Evolutionary conservation across 495 filamentous ascomycete genomes (phyloP), one percentile per base, ranked within the genome.

Genomic region (Penicillium pancosmium): DNA sequence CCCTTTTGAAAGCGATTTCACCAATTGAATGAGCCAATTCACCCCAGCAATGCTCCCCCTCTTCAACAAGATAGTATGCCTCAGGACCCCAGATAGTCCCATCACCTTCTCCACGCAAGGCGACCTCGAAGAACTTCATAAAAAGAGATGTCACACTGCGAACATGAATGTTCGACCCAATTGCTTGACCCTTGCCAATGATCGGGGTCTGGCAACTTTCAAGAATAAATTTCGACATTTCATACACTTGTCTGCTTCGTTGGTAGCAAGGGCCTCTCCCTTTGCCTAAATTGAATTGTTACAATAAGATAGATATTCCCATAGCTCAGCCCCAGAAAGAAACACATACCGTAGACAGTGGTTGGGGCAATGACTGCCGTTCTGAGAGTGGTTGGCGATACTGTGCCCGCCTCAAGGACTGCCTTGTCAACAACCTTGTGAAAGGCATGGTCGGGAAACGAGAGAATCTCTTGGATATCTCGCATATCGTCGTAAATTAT

Each of bases 11-110:
- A 2, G 83, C 82, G 62, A 78, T 76, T 34, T 74, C 68, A 1
- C 79, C 86, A 57, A 91, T 70, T 48, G 66, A 60, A 56, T 70
- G 72, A 11, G 84, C 72, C 15, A 88, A 57, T 12, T 86, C 77
- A 35, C 79, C 80, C 86, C 86, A 90, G 34, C 72, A 68, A 65
- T 86, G 82, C 61, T 81, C 70, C 13, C 81, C 86, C 53, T 80
- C 82, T 67, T 86, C 82, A 31, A 77, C 73, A 62, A 88, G 84
- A 71, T 83, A 89, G 68, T 90, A 89, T 9, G 79, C 86, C 51
- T 84, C 74, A 6, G 71, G 64, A 0, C 84, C 86, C 80, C 86
- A 91, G 41, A 84, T 82, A 9, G 77, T 67, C 1, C 75, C 80
- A 16, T 44, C 16, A 16, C n/a, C n/a, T 18, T 18, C 41, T 44